phyloP scores from a whole-genome alignment of 257 asterid genomes.

The Nicotiana paniculata region DNA sequence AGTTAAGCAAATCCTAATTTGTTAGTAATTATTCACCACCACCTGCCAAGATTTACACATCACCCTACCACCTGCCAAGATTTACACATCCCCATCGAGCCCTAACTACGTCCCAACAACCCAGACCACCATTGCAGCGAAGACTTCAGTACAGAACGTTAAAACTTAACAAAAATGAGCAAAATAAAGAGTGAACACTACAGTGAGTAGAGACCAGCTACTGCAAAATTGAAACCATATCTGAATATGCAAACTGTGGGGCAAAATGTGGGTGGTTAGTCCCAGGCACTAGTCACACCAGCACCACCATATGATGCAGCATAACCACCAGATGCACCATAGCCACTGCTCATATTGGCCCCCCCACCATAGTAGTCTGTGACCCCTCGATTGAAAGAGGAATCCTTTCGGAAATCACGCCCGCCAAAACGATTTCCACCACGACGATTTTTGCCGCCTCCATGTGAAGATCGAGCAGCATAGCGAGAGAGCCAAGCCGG shows the following conservation, averaged over 20 bases:
- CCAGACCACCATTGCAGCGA: constrained; percentile 5
- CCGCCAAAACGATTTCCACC: constrained; percentile 17
- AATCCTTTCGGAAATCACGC: constrained; percentile 22
- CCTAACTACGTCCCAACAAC: not conserved
- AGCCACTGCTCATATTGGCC: constrained; percentile 11
- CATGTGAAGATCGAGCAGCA: not conserved
- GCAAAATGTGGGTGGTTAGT: constrained; percentile 8
- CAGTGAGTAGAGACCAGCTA: constrained; percentile 4
- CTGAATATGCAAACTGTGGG: not conserved
- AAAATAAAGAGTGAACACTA: not conserved
- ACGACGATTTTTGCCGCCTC: constrained; percentile 7
- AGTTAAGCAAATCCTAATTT: not conserved
- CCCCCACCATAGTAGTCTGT: constrained; percentile 8
- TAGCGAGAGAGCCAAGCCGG: constrained; percentile 12
- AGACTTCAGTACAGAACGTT: not conserved
- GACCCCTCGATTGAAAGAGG: constrained; percentile 11
- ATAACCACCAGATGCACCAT: constrained; percentile 8
- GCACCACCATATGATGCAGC: constrained; percentile 12
- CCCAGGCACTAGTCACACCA: constrained; percentile 21
- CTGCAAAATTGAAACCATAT: constrained; percentile 5
- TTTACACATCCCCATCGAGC: not conserved
- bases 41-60: constrained; percentile 18
- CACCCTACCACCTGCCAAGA: too few species aligned
- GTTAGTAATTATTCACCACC: constrained; percentile 10
- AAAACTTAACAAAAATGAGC: not conserved